These are phyloP conservation scores for Tricholomella constricta DNA, from an alignment of 768 basidiomycete genomes.

Conservation along the genomic window DNA sequence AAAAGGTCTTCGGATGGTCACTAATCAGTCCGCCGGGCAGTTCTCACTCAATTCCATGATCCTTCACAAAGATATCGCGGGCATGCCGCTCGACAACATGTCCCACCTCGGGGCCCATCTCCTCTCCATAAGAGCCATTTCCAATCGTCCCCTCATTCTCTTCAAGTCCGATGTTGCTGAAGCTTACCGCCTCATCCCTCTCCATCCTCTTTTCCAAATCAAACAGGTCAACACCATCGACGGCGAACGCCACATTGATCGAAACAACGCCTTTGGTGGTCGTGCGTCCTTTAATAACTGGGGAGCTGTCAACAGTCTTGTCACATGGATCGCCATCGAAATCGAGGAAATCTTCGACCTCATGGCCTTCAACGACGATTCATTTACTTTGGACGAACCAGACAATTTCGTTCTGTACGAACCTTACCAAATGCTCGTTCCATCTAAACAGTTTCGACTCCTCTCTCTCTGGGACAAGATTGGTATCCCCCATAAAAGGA, in stretches of 20 bases:
- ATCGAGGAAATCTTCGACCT: slow-evolving; percentile 19
- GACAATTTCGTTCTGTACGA: slow-evolving; percentile 25
- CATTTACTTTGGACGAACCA: slow-evolving; percentile 21
- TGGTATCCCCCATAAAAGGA: slow-evolving; percentile 37
- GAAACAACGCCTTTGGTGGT: slow-evolving; percentile 25
- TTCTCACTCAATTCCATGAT: slow-evolving; percentile 31
- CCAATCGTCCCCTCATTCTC: slow-evolving; percentile 1
- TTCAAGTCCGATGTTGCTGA: slow-evolving; percentile 41
- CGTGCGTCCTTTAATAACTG: slow-evolving; percentile 22
- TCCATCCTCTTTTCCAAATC: slow-evolving; percentile 43
- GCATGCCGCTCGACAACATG: slow-evolving; percentile 22
- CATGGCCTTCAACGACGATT: slow-evolving; percentile 37
- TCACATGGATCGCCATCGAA: slow-evolving; percentile 37
- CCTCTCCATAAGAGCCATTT: not conserved
- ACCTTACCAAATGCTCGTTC: slow-evolving; percentile 29
- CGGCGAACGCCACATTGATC: slow-evolving; percentile 23
- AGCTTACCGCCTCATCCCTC: slow-evolving; percentile 36
- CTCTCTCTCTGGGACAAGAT: slow-evolving; percentile 41
- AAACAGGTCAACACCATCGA: slow-evolving; percentile 35
- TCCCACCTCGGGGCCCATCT: slow-evolving; percentile 10
- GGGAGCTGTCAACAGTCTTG: slow-evolving; percentile 30
- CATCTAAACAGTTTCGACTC: slow-evolving; percentile 31
- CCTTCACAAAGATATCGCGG: not conserved
- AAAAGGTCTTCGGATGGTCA: slow-evolving; percentile 34
- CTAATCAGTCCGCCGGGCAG: slow-evolving; percentile 34